Base-by-base conservation (phyloP, 2,329 filamentous ascomycete genomes). In the Fonsecaea multimorphosa region DNA sequence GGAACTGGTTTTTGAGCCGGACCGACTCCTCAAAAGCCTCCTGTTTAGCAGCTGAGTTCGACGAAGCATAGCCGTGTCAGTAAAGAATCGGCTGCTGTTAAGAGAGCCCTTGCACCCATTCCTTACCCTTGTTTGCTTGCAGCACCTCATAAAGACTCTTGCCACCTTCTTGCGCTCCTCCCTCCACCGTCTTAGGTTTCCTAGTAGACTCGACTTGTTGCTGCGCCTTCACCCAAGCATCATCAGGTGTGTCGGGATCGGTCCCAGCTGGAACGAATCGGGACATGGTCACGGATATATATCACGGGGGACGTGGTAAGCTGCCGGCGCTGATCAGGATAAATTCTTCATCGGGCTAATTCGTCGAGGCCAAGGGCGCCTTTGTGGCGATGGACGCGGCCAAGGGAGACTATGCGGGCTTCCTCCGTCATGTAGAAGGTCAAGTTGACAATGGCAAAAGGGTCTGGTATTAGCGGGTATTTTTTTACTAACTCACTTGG, bases 1-100 rank as follows among this genome's bases (percentile, higher is more conserved):
- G 81, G 67, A 84, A 84, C 70, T 84, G 82, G 66, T 84, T 83
- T 69, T 82, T 83, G 54, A 84, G 66, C 61, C 79, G 78, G 14
- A 79, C 78, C 44, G 81, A 81, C 73, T 84, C 82, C 71, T 84
- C 81, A 70, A 83, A 83, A 32, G 79, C 80, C 75, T 83, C 82
- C 74, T 83, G 81, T 72, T 84, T 83, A 69, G 81, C 81, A 72
- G 74, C 77, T 79, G 67, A 55, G 19, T 9, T 29, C 46, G 29
- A 24, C 61, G 53, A 63, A 74, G 51, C 71, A 77, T 76, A 77
- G 74, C 76, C 73, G 79, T 78, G 77, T 82, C 72, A 81, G 78
- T 8, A 70, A 58, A 16, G n/a, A n/a, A 34, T 34, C 44, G 49
- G 32, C 24, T 44, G 29, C 31, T 27, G 24, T 58, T 9, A 11